phyloP scores from a whole-genome alignment of 805 yeast species.

The Alloascoidea africana region DNA sequence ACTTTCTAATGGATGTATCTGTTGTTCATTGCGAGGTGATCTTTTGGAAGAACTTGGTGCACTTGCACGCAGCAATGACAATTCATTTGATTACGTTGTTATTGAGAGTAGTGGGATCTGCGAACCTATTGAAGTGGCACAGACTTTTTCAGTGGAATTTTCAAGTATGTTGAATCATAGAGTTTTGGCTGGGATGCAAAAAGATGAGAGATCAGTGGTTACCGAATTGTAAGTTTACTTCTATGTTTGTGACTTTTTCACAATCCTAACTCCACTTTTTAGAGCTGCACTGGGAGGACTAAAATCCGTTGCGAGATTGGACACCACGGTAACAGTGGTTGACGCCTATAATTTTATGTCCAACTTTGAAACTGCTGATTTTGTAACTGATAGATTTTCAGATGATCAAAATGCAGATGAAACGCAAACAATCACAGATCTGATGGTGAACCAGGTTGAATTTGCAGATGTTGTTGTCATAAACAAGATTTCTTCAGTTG shows the following conservation, averaged over 20 bases:
- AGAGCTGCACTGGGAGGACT: slow-evolving; percentile 26
- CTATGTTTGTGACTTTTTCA: too few species aligned
- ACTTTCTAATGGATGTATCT: slow-evolving; percentile 32
- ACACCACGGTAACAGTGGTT: slow-evolving; percentile 31
- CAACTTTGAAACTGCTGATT: slow-evolving; percentile 29
- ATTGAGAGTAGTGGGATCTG: slow-evolving; percentile 32
- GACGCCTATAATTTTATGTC: slow-evolving; percentile 25
- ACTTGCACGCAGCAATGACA: slow-evolving; percentile 19
- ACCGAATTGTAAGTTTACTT: too few species aligned
- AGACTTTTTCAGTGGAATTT: slow-evolving; percentile 29
- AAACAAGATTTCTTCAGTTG: slow-evolving; percentile 21
- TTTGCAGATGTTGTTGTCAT: slow-evolving; percentile 28
- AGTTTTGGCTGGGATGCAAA: too few species aligned
- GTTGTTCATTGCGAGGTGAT: slow-evolving; percentile 32
- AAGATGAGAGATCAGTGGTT: too few species aligned
- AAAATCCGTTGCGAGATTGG: slow-evolving; percentile 22
- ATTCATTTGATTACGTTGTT: slow-evolving; percentile 27
- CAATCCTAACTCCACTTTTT: too few species aligned
- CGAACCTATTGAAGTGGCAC: slow-evolving; percentile 38
- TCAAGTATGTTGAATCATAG: too few species aligned
- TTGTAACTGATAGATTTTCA: slow-evolving; percentile 24
- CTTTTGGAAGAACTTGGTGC: slow-evolving; percentile 25
- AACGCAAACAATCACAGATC: slow-evolving; percentile 29
- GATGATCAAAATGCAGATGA: slow-evolving; percentile 23
- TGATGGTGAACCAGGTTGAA: slow-evolving; percentile 31